Evolutionary conservation across 1,139 yeast genomes (phyloP).

Genomic region (Suhomyces taliae): DNA sequence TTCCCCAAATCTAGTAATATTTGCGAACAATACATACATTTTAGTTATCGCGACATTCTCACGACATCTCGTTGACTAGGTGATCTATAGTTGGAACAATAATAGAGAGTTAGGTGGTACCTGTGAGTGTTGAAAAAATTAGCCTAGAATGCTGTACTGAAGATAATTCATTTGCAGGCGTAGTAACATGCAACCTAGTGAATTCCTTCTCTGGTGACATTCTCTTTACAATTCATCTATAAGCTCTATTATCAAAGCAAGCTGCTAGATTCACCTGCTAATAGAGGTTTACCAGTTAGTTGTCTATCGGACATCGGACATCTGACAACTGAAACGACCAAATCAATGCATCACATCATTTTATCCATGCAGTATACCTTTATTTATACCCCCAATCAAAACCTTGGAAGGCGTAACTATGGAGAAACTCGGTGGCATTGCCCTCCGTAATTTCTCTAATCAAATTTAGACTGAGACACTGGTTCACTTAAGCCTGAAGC

Average conservation of each 20-base stretch:
- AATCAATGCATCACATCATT: too few relatives aligned
- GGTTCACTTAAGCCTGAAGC: too few relatives aligned
- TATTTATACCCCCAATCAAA: too few relatives aligned
- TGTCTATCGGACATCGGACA: neutral
- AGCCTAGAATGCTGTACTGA: conserved; percentile 4
- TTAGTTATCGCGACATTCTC: neutral
- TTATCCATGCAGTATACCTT: too few relatives aligned
- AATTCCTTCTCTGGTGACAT: neutral
- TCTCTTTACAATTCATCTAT: neutral
- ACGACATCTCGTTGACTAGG: conserved; percentile 10
- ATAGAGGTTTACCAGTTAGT: neutral
- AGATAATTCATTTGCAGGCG: conserved; percentile 8
- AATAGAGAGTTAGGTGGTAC: neutral
- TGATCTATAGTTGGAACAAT: neutral
- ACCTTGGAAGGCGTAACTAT: too few relatives aligned
- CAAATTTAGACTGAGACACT: too few relatives aligned
- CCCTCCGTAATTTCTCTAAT: too few relatives aligned
- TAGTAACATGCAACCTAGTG: conserved; percentile 4
- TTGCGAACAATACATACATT: neutral
- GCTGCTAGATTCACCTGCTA: too few relatives aligned
- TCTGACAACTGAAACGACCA: too few relatives aligned
- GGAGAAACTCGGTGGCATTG: too few relatives aligned
- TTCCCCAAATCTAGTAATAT: neutral
- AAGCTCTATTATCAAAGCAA: neutral
- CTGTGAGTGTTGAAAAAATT: neutral